Base-by-base conservation (phyloP, 139 green algal genomes). In the Auxenochlorella pyrenoidosa region DNA sequence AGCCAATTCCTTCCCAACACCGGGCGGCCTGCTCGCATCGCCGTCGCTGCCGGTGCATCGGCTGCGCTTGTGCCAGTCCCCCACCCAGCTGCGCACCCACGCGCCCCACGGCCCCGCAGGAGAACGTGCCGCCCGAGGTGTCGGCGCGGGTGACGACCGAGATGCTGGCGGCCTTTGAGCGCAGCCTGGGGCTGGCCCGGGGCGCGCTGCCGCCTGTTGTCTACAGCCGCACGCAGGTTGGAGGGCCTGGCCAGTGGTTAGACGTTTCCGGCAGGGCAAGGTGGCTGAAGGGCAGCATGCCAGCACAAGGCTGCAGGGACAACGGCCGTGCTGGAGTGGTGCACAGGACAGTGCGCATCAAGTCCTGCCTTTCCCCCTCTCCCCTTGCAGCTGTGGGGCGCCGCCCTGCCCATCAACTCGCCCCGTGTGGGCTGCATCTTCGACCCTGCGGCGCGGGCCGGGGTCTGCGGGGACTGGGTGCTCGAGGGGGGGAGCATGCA, bases 381-480 rank as follows among this genome's bases (percentile, higher is more conserved):
- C 15, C 28, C 15, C 10, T 22, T 80, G 75, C 91, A 95, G 89
- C 84, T 96, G 76, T 96, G 95, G 95, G 95, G 95, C 30, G 95
- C 95, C 1, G 95, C 94, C 1, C 90, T 97, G 76, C 95, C 95
- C 19, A 51, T 93, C 60, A 98, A 97, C 86, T 91, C 85, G 0
- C 93, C 93, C 3, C 79, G 79, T 0, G 91, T 94, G 58, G 81
- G 89, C 0, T 95, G 88, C 91, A 93, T 98, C 16, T 91, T 95
- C 38, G 95, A 98, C 79, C 76, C 93, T 0, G 47, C 83, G 8
- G 87, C 86, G 0, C 73, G 93, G 0, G 93, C 95, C 28, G 92
- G 93, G 3, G 92, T 97, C 22, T 95, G 88, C 81, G 95, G 95
- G 5, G 95, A 98, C 81, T 98, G 95, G 95, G 88, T 96, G n/a